These are phyloP conservation scores for Podospora fimiseda DNA, from an alignment of 495 filamentous ascomycete species.

Conservation along the genomic window DNA sequence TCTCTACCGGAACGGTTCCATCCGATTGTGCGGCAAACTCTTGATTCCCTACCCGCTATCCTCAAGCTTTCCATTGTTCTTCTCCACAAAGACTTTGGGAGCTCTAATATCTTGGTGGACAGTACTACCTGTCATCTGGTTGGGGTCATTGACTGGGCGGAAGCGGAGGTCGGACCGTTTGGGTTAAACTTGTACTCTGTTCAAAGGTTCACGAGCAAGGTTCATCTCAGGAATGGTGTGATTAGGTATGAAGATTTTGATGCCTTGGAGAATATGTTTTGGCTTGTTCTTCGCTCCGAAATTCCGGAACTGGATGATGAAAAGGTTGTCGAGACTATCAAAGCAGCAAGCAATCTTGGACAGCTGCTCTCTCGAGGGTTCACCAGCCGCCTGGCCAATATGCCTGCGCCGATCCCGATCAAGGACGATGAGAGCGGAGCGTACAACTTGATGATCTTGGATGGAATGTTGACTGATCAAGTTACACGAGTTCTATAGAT, in stretches of 20 bases:
- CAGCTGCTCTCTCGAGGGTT: slow-evolving; percentile 33
- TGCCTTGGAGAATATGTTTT: slow-evolving; percentile 29
- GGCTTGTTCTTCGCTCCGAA: slow-evolving; percentile 28
- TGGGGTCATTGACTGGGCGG: slow-evolving; percentile 40
- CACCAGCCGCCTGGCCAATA: slow-evolving; percentile 35
- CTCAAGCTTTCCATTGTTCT: slow-evolving; percentile 38
- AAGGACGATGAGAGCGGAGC: slow-evolving; percentile 30
- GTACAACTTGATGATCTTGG: slow-evolving; percentile 36
- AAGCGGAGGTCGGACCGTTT: slow-evolving; percentile 35
- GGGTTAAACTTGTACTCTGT: slow-evolving; percentile 36
- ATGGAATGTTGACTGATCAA: slow-evolving; percentile 33
- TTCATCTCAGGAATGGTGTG: slow-evolving; percentile 35
- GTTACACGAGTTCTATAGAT: neutral
- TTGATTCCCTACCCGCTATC: slow-evolving; percentile 27
- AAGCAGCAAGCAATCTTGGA: slow-evolving; percentile 32
- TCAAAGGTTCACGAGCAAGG: slow-evolving; percentile 27
- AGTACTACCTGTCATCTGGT: slow-evolving; percentile 28
- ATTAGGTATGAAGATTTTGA: slow-evolving; percentile 32
- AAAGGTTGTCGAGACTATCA: slow-evolving; percentile 29
- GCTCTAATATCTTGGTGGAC: slow-evolving; percentile 36
- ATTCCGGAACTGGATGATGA: slow-evolving; percentile 28
- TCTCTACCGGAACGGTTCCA: slow-evolving; percentile 34
- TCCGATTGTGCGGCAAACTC: slow-evolving; percentile 25
- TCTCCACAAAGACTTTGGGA: slow-evolving; percentile 33
- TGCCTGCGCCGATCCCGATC: slow-evolving; percentile 31